Evolutionary conservation across 2,329 filamentous ascomycete genomes (phyloP).

Genomic region (Fusarium lyarnte): DNA sequence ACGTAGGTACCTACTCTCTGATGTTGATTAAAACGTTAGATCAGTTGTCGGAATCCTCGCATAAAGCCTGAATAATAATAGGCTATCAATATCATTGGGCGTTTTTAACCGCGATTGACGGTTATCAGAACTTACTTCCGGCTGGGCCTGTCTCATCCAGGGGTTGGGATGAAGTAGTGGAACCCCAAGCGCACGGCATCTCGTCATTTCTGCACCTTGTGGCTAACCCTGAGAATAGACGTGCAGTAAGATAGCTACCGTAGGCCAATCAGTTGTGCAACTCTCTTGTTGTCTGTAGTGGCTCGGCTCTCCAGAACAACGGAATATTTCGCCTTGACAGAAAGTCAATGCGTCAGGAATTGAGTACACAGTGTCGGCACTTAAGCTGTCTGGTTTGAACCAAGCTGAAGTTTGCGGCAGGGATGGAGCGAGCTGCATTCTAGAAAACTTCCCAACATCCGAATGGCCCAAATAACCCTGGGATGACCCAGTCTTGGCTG

Average conservation of each 20-base stretch:
- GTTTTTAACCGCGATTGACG: constrained; percentile 30
- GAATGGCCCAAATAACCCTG: constrained; percentile 16
- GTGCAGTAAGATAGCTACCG: constrained; percentile 6
- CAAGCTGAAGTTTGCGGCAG: constrained; percentile 31
- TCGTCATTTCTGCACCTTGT: constrained; percentile 38
- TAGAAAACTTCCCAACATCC: constrained; percentile 19
- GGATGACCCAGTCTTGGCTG: constrained; percentile 22
- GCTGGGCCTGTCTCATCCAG: constrained; percentile 17
- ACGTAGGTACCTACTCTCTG: background rate
- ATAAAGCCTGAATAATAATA: constrained; percentile 28
- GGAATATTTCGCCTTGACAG: background rate
- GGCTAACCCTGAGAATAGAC: constrained; percentile 17
- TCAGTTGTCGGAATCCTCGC: constrained; percentile 6
- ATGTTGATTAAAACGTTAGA: background rate
- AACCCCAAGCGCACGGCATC: constrained; percentile 37
- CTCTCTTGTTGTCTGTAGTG: background rate
- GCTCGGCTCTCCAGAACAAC: background rate
- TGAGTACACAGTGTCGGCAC: constrained; percentile 13
- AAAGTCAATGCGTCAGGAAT: background rate
- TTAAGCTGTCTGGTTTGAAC: constrained; percentile 15
- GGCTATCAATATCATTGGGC: constrained; percentile 7
- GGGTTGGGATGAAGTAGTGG: constrained; percentile 34
- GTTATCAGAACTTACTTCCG: constrained; percentile 8
- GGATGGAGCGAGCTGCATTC: constrained; percentile 23
- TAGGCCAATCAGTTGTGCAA: constrained; percentile 4